Base-by-base conservation (phyloP, 768 basidiomycete genomes). In the Phanerochaete sordida region DNA sequence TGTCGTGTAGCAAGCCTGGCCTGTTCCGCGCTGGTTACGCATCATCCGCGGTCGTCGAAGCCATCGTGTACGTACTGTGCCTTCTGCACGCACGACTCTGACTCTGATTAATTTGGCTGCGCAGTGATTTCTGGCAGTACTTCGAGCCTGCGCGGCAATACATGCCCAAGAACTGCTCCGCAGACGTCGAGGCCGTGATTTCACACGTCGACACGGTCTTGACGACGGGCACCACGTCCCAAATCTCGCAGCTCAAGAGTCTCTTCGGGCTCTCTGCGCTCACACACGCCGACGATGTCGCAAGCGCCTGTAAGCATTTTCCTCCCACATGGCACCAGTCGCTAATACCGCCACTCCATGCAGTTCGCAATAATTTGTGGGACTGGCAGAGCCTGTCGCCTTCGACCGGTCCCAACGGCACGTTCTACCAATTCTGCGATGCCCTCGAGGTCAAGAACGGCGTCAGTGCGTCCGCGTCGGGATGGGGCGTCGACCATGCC, bases 161-260 rank as follows among this genome's bases (percentile, higher is more conserved):
- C 63, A 88, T 88, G 85, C 84, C 87, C 0, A 44, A 65, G 60
- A 90, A 90, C 68, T 90, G 88, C 72, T 87, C 86, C 9, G 80
- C 86, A 0, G 88, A 90, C 64, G 77, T 88, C 26, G 73, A 86
- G 68, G 78, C 78, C 8, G 86, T 84, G 9, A 77, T 89, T 53
- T 62, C 76, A 1, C 77, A 86, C 62, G 71, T 88, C 26, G 88
- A 89, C 65, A 51, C 75, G 49, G 80, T 83, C 1, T 81, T 86
- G 57, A 67, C 70, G 0, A 72, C 73, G 2, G 75, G 75, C 0
- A 73, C 84, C 56, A 57, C 66, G 3, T 68, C 72, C n/a, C 80
- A 80, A 1, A 82, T 86, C 21, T 68, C 81, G 46, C 65, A 64
- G 12, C 69, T 89, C 56, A 85, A 88, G 68, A 74, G 78, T 11